These are phyloP conservation scores for Phellopilus nigrolimitatus DNA, from an alignment of 1,284 basidiomycete species.

Conservation along the genomic window DNA sequence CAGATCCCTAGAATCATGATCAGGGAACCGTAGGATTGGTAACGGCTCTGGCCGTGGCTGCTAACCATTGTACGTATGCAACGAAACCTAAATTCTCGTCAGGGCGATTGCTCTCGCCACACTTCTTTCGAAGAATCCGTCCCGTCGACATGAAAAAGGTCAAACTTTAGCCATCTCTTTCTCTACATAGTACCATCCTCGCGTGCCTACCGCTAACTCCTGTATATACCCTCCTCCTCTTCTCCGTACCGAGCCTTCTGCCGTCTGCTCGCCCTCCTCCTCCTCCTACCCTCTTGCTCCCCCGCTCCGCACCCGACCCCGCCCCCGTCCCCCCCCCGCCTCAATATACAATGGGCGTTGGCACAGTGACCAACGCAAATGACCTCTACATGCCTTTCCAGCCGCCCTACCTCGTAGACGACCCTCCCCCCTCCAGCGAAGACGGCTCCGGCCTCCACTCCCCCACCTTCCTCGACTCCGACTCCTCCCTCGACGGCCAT, in stretches of 20 bases:
- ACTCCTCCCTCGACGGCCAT: constrained; percentile 34
- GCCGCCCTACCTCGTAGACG: constrained; percentile 46
- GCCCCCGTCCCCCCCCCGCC: too few species aligned
- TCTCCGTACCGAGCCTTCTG: constrained; percentile 17
- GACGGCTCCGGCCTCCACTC: constrained; percentile 68
- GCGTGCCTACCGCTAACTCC: constrained; percentile 10
- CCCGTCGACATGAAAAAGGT: constrained; percentile 10
- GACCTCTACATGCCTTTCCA: constrained; percentile 54
- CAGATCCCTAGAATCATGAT: constrained; percentile 8
- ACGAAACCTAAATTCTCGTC: constrained; percentile 12
- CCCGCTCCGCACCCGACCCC: constrained; percentile 35
- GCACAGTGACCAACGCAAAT: too few species aligned
- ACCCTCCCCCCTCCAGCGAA: constrained; percentile 63
- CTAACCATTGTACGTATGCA: constrained; percentile 12
- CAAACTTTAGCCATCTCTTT: constrained; percentile 13
- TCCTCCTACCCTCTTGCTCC: constrained; percentile 1
- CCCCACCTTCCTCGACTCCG: constrained; percentile 40
- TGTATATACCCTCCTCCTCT: constrained; percentile 19
- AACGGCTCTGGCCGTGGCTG: constrained; percentile 7
- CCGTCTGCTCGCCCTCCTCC: constrained; percentile 4
- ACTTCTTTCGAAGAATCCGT: constrained; percentile 5
- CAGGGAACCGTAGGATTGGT: constrained; percentile 1
- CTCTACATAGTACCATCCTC: too few species aligned
- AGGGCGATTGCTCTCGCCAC: constrained; percentile 1
- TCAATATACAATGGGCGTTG: too few species aligned